Base-by-base conservation (phyloP, 345 rosid genomes). In the Brassica napus region DNA sequence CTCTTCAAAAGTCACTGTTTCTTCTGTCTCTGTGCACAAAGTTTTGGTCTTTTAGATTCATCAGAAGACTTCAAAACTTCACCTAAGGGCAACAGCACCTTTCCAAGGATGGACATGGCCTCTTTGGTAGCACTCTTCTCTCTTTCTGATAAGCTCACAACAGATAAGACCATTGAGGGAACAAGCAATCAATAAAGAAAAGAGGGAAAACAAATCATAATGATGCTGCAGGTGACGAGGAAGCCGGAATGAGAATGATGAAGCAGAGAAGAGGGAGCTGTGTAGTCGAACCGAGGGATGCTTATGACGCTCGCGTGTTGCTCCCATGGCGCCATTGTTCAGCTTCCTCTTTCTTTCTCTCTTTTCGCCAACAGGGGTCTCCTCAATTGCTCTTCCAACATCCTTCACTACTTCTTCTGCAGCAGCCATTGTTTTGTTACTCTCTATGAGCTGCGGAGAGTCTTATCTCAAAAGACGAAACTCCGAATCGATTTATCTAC, bases 91-190 rank as follows among this genome's bases (percentile, higher is more conserved):
- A 44, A 54, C 7, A 89, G 54, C n/a, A 89, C 98, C 94, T 89
- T 90, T 5, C 87, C 87, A 73, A 94, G 93, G 82, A 92, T 89
- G 68, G 89, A 77, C 72, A 94, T 90, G 60, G 86, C 94, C 82
- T 92, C 98, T 80, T 90, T 90, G 2, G 97, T 94, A 23, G 97
- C 98, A 82, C 97, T 92, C 68, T 94, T 92, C 86, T 91, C 97
- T 87, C 97, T 88, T 88, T 87, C 96, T 94, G 90, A 71, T 66
- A 69, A 15, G 68, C 52, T 23, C 55, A 77, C 34, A 52, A 63
- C 42, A 15, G 72, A 77, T 0, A 71, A 66, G 64, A 31, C 54
- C 10, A 78, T n/a, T 3, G 11, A 62, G 39, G 21, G 39, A 69
- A 23, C 8, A 69, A 26, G 35, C 5, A 39, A 73, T 3, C 28